Conservation (phyloP, 305 asterid species). For the Fraxinus ornus region DNA sequence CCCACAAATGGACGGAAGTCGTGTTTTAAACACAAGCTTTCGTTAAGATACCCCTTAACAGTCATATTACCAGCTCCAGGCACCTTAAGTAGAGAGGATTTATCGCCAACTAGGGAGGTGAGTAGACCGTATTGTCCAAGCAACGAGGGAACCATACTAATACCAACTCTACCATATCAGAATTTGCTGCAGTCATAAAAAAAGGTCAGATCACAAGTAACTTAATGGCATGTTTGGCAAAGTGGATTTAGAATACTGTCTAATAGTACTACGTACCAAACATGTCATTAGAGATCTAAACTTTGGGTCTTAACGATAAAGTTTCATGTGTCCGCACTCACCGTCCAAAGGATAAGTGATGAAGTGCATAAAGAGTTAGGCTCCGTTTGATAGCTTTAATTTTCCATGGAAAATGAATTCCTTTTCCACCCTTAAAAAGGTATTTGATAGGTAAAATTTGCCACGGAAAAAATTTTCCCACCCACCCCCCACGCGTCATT, state of each 20-base stretch:
- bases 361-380: no score
- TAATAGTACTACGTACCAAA: not conserved
- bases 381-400: no score
- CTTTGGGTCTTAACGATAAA: not conserved
- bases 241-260: not conserved
- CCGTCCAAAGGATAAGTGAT: no score
- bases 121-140: slow-evolving; percentile 31
- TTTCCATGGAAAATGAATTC: no score
- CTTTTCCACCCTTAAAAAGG: no score
- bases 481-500: no score
- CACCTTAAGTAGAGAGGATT: slow-evolving; percentile 16
- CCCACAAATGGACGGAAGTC: slow-evolving; percentile 40
- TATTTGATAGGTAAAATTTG: no score
- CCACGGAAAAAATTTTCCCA: no score
- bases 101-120: not conserved
- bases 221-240: not conserved
- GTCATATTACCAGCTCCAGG: slow-evolving; percentile 37
- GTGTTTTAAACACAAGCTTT: slow-evolving; percentile 33
- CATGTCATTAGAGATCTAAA: not conserved
- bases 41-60: slow-evolving; percentile 34
- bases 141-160: slow-evolving; percentile 46
- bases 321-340: not conserved
- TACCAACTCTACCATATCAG: slow-evolving; percentile 63
- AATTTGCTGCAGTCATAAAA: slow-evolving; percentile 30
- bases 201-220: not conserved